Conservation (phyloP, 345 rosid species). For the sweet orange (Citrus sinensis) region DNA sequence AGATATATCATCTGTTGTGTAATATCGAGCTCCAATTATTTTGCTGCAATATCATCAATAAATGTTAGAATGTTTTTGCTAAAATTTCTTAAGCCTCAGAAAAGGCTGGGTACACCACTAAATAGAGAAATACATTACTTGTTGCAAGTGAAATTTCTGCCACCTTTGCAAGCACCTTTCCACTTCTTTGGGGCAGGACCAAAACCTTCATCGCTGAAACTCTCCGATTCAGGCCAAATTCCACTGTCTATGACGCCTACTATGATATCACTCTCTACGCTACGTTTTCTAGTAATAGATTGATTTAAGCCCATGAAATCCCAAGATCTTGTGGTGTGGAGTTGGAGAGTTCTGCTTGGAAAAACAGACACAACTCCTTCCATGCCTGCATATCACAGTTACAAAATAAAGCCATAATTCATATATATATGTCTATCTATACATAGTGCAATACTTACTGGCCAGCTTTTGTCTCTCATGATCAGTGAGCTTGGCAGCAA, state of each 20-base stretch:
- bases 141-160: slow-evolving; percentile 46
- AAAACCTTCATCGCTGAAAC: slow-evolving; percentile 44
- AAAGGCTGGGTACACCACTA: too few species aligned
- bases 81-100: neutral
- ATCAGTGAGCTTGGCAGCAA: slow-evolving; percentile 41
- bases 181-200: slow-evolving; percentile 48
- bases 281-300: neutral
- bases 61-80: neutral
- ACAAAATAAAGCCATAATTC: neutral
- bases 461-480: slow-evolving; percentile 29
- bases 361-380: slow-evolving; percentile 32
- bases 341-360: slow-evolving; percentile 20
- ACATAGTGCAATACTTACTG: slow-evolving; percentile 13
- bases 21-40: slow-evolving; percentile 40
- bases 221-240: slow-evolving; percentile 43
- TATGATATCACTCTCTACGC: slow-evolving; percentile 22
- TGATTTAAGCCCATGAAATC: slow-evolving; percentile 35
- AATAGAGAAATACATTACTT: slow-evolving; percentile 25
- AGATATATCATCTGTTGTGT: neutral
- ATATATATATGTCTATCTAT: too few species aligned
- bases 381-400: slow-evolving; percentile 10
- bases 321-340: slow-evolving; percentile 46
- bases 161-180: slow-evolving; percentile 42
- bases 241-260: slow-evolving; percentile 43
- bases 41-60: slow-evolving; percentile 25